A percentile compares a stretch with the other conserved stretches of the same genome.
These are phyloP conservation scores for Candida hungchunana DNA, from an alignment of 805 yeast species.

Conservation along the genomic window DNA sequence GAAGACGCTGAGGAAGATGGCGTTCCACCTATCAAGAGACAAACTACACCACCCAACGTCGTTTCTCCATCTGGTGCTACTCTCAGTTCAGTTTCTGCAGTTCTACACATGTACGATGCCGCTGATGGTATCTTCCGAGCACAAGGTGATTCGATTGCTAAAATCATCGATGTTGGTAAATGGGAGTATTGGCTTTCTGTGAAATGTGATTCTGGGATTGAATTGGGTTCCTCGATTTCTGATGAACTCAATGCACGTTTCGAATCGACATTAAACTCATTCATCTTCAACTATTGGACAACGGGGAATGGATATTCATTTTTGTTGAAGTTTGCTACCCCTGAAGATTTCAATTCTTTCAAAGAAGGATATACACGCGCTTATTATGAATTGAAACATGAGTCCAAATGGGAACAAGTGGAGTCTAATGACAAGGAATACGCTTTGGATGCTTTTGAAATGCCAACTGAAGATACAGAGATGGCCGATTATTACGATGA, in stretches of 20 bases:
- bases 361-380: conserved; percentile 48
- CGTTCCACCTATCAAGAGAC: background rate
- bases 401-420: conserved; percentile 42
- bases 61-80: conserved; percentile 22
- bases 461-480: conserved; percentile 35
- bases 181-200: conserved; percentile 55
- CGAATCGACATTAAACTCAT: conserved; percentile 49
- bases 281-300: conserved; percentile 55
- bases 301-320: conserved; percentile 48
- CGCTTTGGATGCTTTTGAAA: conserved; percentile 49
- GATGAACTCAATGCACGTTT: conserved; percentile 63
- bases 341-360: conserved; percentile 42
- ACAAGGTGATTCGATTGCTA: conserved; percentile 31
- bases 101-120: conserved; percentile 57
- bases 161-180: conserved; percentile 39
- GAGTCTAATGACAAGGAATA: conserved; percentile 48
- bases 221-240: conserved; percentile 38
- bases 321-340: conserved; percentile 50
- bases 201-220: conserved; percentile 23
- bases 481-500: conserved; percentile 24
- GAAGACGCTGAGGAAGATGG: conserved; percentile 29
- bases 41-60: conserved; percentile 9
- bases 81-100: conserved; percentile 12
- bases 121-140: conserved; percentile 41
- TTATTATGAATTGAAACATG: conserved; percentile 59